Evolutionary conservation across 345 rosid genomes (phyloP).

Genomic region (Eucalyptus melliodora): DNA sequence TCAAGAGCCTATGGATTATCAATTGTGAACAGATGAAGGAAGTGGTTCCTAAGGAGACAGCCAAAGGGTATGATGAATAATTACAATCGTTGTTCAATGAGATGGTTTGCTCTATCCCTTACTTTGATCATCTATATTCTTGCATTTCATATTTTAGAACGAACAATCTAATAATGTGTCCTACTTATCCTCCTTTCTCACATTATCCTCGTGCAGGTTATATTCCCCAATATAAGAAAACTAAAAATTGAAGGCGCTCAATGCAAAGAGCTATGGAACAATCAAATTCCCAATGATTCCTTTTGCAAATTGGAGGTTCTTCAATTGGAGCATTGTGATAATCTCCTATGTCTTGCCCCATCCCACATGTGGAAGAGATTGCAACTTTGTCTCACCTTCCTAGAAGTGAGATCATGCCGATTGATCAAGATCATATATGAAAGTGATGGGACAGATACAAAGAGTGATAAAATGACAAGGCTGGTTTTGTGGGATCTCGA

Average conservation of each 20-base stretch:
- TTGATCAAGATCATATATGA: neutral
- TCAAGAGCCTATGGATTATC: too few relatives aligned
- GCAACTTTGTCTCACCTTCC: accelerated
- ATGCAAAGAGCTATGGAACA: neutral
- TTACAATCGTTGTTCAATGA: too few relatives aligned
- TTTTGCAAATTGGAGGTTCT: neutral
- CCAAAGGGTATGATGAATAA: too few relatives aligned
- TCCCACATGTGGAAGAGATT: neutral
- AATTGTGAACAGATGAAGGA: too few relatives aligned
- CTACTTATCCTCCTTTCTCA: too few relatives aligned
- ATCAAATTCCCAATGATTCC: neutral
- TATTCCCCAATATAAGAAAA: neutral
- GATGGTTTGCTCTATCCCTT: too few relatives aligned
- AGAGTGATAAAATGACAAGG: neutral
- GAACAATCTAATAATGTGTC: too few relatives aligned
- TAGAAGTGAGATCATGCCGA: neutral
- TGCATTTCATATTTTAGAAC: neutral
- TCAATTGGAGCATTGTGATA: accelerated
- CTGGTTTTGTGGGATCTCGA: accelerated
- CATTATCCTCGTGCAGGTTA: neutral
- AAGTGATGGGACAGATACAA: accelerated
- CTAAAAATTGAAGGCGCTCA: accelerated
- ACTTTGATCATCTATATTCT: too few relatives aligned
- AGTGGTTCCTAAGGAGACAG: too few relatives aligned
- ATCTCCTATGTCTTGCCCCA: neutral